Conservation (phyloP, 495 filamentous ascomycete species). For the Aspergillus avenaceus region DNA sequence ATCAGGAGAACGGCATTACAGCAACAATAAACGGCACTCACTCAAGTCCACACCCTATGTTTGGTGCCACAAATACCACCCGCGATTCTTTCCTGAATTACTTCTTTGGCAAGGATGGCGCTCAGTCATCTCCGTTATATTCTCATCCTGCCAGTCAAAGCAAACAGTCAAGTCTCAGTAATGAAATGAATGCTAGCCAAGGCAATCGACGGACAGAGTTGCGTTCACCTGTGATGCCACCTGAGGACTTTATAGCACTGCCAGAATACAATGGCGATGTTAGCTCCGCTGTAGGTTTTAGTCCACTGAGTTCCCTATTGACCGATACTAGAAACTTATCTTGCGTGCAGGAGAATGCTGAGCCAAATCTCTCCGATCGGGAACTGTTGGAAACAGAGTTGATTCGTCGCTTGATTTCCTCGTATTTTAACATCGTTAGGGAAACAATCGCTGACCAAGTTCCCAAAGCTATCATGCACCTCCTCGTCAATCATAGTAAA, state of each 20-base stretch:
- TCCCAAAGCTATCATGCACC: conserved; percentile 97
- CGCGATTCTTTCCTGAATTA: conserved; percentile 95
- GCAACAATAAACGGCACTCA: conserved; percentile 65
- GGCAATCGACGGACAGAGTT: conserved; percentile 74
- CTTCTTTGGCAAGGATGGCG: conserved; percentile 94
- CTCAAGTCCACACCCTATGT: conserved; percentile 58
- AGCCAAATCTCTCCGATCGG: conserved; percentile 87
- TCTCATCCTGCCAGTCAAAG: conserved; percentile 38
- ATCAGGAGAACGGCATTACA: conserved; percentile 54
- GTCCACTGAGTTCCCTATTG: background rate
- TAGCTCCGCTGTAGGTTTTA: conserved; percentile 55
- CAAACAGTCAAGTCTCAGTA: conserved; percentile 66
- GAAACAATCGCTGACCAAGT: conserved; percentile 97
- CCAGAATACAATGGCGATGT: conserved; percentile 46
- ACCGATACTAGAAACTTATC: conserved; percentile 25
- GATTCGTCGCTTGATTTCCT: conserved; percentile 91
- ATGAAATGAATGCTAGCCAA: conserved; percentile 78
- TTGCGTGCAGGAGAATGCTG: conserved; percentile 39
- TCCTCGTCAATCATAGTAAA: conserved; percentile 96
- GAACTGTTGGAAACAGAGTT: conserved; percentile 97
- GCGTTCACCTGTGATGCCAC: conserved; percentile 33
- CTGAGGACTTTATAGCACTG: conserved; percentile 38
- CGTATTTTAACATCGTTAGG: conserved; percentile 97
- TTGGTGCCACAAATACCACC: conserved; percentile 48
- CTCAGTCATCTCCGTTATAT: conserved; percentile 34